Evolutionary conservation across 805 yeast species (phyloP).

Genomic region (Candida fluviatilis): DNA sequence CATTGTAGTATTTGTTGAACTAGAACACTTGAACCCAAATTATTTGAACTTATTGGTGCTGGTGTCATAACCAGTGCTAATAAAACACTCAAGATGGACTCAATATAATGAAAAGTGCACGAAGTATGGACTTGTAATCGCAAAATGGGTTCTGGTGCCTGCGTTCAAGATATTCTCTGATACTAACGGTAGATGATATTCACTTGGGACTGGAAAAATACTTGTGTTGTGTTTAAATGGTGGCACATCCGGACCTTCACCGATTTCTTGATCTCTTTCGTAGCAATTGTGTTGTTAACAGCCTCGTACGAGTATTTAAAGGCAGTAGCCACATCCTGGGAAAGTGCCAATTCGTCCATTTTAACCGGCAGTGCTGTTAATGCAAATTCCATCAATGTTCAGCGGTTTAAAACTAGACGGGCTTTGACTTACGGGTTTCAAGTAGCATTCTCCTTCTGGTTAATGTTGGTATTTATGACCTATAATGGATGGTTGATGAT

Average conservation of each 20-base stretch:
- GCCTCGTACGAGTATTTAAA: conserved; percentile 61
- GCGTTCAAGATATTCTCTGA: no score
- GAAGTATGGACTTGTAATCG: no score
- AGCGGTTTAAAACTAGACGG: conserved; percentile 22
- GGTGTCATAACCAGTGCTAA: no score
- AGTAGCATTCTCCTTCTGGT: conserved; percentile 64
- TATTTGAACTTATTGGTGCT: no score
- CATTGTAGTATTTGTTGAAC: not conserved
- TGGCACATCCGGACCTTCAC: conserved; percentile 64
- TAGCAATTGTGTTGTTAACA: conserved; percentile 45
- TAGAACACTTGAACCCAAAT: no score
- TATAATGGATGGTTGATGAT: conserved; percentile 83
- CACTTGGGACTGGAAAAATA: conserved; percentile 71
- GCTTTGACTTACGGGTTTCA: conserved; percentile 56
- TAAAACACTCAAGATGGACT: no score
- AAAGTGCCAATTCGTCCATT: conserved; percentile 7
- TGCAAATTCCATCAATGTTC: conserved; percentile 7
- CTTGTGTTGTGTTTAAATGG: conserved; percentile 72
- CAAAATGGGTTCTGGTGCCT: no score
- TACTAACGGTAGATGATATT: conserved; percentile 50
- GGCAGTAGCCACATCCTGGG: conserved; percentile 25
- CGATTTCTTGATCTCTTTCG: conserved; percentile 50
- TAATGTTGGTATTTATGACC: conserved; percentile 84
- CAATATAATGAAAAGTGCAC: no score
- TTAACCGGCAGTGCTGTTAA: conserved; percentile 9